Base-by-base conservation (phyloP, 2,329 filamentous ascomycete species). In the Pestalotiopsis sp. region DNA sequence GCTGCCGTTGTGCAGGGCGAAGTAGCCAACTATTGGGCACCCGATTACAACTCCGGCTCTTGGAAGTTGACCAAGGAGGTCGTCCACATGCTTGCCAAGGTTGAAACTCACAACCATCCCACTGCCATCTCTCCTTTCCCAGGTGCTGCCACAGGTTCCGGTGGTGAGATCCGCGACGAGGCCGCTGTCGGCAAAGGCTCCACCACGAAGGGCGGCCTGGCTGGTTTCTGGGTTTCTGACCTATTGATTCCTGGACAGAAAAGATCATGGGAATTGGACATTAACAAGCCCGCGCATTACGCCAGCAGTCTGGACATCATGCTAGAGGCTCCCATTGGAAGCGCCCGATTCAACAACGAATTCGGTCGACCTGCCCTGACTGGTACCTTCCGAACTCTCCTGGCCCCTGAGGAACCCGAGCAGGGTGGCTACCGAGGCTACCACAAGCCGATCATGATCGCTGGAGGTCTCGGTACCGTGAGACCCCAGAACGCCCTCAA, bases 241-340 rank as follows among this genome's bases (percentile, higher is more conserved):
- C 88, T 99, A 45, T 85, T 94, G 69, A 97, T 99, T 70, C 96
- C 96, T 2, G 94, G 90, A 41, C 88, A 93, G 76, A 86, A 85
- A 70, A 90, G 93, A 70, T 94, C 95, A 1, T 99, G 96, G 96
- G 96, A 99, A 79, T 83, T 93, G 39, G 93, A 98, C 76, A 88
- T 97, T 67, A 96, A 96, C 64, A 95, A 92, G 77, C 96, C 96
- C 4, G 88, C 90, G 59, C 96, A 99, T 81, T 96, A 97, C 76
- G 95, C 96, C 23, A 97, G 93, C 82, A 94, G 93, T 81, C 84
- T 98, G 49, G 95, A 98, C 78, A 98, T 99, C 74, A 98, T 99
- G 95, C 86, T 98, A 12, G 95, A 99, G 79, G 96, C 94, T 0
- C 96, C 96, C 0, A 96, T 99, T 74, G 96, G 96, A 45, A 96